Evolutionary conservation across 1,284 basidiomycete species (phyloP), one percentile per base, ranked within the genome.

Genomic region (Malassezia nana): DNA sequence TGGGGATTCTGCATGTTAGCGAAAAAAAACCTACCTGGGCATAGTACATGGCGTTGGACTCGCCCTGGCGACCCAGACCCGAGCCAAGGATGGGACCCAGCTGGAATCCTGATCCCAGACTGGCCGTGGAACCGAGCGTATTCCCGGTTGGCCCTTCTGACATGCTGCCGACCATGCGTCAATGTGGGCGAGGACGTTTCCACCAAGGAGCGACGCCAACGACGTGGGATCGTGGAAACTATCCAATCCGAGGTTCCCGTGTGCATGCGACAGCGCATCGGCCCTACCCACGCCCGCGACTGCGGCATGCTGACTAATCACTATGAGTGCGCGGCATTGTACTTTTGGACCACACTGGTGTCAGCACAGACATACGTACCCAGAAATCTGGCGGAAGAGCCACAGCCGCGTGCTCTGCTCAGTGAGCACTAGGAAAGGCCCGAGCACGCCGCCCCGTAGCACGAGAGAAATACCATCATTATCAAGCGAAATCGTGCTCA

Each of bases 401-500:
- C 80, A 82, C 39, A 78, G 75, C 35, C 79, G 74, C 8, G 78
- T 77, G 13, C 75, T 70, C 60, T 78, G 76, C 55, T 81, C 79
- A 2, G 75, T 62, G 16, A 82, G 74, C 8, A 77, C 75, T 32
- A 82, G 65, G 69, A 81, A 81, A 3, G 80, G 81, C 3, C 81
- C 80, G 1, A 75, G 74, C 2, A 78, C 76, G 5, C 76, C 77
- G 18, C 77, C 79, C 29, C 79, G 66, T 32, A 80, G 82, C 9
- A 84, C 83, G 70, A 98, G 85, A 3, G 71, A 66, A 22, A 73
- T 73, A 0, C 71, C 71, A 35, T 67, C 58, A 32, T 46, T 56
- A 28, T 73, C 71, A 39, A 73, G 49, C 50, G 84, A 87, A 42
- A 98, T 84, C 26, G 86, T 87, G 71, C 86, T 84, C 3, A 98